Evolutionary conservation across 192 early-diverging fungal species (phyloP).

Genomic region (Phycomyces nitens): DNA sequence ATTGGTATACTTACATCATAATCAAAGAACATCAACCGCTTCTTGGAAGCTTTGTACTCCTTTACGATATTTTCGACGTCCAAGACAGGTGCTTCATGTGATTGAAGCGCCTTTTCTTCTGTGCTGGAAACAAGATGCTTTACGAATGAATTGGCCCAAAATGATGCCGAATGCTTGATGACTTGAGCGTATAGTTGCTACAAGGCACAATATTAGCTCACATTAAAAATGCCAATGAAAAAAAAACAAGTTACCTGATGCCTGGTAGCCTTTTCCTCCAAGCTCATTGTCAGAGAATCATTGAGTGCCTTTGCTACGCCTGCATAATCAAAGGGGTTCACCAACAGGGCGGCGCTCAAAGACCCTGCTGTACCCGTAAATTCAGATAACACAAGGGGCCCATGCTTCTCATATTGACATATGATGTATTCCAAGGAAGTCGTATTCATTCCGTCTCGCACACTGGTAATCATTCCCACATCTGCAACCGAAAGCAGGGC

Average conservation of each 20-base stretch:
- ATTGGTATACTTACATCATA: slow-evolving; percentile 89
- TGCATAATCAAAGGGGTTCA: slow-evolving; percentile 87
- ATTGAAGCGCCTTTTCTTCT: slow-evolving; percentile 32
- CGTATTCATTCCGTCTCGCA: slow-evolving; percentile 99
- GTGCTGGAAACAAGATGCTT: slow-evolving; percentile 63
- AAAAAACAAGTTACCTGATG: slow-evolving; percentile 47
- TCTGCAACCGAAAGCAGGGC: slow-evolving; percentile 94
- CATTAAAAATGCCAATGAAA: slow-evolving; percentile 5
- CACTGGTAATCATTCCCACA: slow-evolving; percentile 85
- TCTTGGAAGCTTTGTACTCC: slow-evolving; percentile 57
- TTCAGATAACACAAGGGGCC: slow-evolving; percentile 89
- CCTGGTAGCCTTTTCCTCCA: slow-evolving; percentile 60
- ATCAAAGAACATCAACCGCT: slow-evolving; percentile 90
- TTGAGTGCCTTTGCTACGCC: slow-evolving; percentile 79
- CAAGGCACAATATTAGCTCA: no score
- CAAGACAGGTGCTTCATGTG: slow-evolving; percentile 42
- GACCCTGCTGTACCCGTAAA: slow-evolving; percentile 94
- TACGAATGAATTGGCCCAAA: slow-evolving; percentile 85
- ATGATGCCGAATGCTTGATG: slow-evolving; percentile 72
- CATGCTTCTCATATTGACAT: slow-evolving; percentile 79
- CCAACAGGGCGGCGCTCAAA: slow-evolving; percentile 71
- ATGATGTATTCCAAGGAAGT: slow-evolving; percentile 94
- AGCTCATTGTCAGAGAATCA: slow-evolving; percentile 63
- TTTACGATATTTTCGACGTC: slow-evolving; percentile 34
- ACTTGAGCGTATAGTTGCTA: slow-evolving; percentile 79